Evolutionary conservation across 169 alveolate species (phyloP).

Genomic region (Gregarina niphandrodes): DNA sequence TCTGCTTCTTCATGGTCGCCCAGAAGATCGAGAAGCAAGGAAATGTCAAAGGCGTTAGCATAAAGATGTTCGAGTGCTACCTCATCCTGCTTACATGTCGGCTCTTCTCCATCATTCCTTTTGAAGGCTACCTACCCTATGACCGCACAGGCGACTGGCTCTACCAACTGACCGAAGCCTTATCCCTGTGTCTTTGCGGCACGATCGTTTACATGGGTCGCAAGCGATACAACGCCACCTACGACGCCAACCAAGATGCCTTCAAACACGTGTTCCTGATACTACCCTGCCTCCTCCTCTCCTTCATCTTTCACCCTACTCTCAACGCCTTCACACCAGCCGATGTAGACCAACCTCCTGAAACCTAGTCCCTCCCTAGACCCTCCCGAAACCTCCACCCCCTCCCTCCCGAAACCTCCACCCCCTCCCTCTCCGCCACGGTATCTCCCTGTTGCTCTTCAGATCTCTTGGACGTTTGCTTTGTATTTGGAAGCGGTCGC

Average conservation of each 20-base stretch:
- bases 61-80: constrained; percentile 55
- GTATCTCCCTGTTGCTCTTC: constrained; percentile 1
- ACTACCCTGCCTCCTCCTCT: constrained; percentile 47
- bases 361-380: no score
- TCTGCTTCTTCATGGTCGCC: constrained; percentile 59
- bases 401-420: background rate
- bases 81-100: constrained; percentile 45
- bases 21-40: constrained; percentile 41
- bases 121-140: constrained; percentile 69
- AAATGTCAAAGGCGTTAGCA: constrained; percentile 59
- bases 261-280: constrained; percentile 39
- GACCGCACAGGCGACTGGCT: constrained; percentile 77
- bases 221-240: constrained; percentile 38
- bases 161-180: constrained; percentile 59
- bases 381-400: no score
- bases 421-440: background rate
- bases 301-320: constrained; percentile 61
- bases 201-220: constrained; percentile 49
- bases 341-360: constrained; percentile 38
- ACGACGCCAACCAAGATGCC: constrained; percentile 44
- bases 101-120: constrained; percentile 57
- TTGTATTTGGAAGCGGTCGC: constrained; percentile 63
- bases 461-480: constrained; percentile 68
- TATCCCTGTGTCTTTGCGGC: constrained; percentile 42
- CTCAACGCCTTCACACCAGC: constrained; percentile 57